phyloP scores from a whole-genome alignment of 257 asterid species.

The Fraxinus excelsior region DNA sequence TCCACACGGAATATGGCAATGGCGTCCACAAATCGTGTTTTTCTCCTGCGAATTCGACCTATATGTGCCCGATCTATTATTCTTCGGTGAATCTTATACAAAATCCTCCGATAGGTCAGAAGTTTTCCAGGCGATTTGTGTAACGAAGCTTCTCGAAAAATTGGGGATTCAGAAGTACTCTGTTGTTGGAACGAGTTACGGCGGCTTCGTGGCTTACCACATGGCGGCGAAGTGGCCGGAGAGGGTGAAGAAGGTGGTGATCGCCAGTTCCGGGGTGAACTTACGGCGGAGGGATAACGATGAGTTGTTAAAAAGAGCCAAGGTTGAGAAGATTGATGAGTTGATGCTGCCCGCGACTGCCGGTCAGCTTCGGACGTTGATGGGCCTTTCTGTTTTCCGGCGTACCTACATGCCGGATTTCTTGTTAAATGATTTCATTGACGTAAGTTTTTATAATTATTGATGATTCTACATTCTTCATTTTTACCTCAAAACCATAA shows the following conservation, averaged over 20 bases:
- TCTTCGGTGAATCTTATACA: slow-evolving; percentile 67
- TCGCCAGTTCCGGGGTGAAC: slow-evolving; percentile 79
- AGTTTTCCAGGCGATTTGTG: slow-evolving; percentile 68
- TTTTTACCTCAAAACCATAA: no score
- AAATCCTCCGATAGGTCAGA: slow-evolving; percentile 56
- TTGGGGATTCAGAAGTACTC: slow-evolving; percentile 50
- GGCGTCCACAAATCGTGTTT: slow-evolving; percentile 61
- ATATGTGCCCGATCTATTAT: slow-evolving; percentile 67
- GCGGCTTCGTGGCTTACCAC: slow-evolving; percentile 79
- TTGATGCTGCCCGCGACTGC: slow-evolving; percentile 60
- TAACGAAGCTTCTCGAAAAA: slow-evolving; percentile 47
- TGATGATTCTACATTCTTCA: no score
- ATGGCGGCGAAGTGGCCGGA: slow-evolving; percentile 74
- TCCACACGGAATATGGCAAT: slow-evolving; percentile 71
- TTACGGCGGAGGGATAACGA: slow-evolving; percentile 49
- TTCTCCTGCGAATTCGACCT: slow-evolving; percentile 54
- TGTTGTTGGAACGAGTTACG: slow-evolving; percentile 81
- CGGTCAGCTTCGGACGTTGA: slow-evolving; percentile 35
- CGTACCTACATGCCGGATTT: neutral
- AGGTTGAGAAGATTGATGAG: slow-evolving; percentile 47
- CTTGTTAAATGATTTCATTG: no score
- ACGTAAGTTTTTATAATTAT: no score
- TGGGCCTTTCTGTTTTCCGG: slow-evolving; percentile 37
- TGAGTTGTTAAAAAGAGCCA: slow-evolving; percentile 49
- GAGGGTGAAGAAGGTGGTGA: slow-evolving; percentile 78